Base-by-base conservation (phyloP, 2,329 filamentous ascomycete species). In the Fusarium euwallaceae region DNA sequence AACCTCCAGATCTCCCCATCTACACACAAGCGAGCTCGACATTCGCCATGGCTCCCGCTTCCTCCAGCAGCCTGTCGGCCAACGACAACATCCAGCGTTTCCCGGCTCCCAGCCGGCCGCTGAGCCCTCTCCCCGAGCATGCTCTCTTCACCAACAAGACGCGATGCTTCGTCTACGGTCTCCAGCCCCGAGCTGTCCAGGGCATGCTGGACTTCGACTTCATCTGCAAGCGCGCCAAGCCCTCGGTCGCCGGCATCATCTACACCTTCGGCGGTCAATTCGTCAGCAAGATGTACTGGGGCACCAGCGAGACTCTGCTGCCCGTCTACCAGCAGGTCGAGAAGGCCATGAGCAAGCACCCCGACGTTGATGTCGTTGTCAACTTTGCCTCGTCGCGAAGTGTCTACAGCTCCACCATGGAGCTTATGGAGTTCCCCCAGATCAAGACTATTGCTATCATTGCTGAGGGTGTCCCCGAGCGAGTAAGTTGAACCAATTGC, bases 231-330 rank as follows among this genome's bases (percentile, higher is more conserved):
- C 94, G 97, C 82, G 91, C 92, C 84, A 97, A 94, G 71, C 97
- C 97, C 76, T 99, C 97, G 69, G 97, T 99, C 69, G 97, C 97
- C 78, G 97, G 95, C 84, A 98, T 99, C 87, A 98, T 99, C 90
- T 99, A 99, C 90, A 98, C 97, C 80, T 99, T 99, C 83, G 97
- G 97, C 84, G 97, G 97, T 79, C 97, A 99, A 88, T 99, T 99
- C 92, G 97, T 99, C 84, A 98, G 95, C 92, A 99, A 99, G 93
- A 98, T 99, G 97, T 99, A 99, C 94, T 99, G 97, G 97, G 97
- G 97, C 83, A 99, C 97, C 83, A 98, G 95, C 88, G 97, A 99
- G 90, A 99, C 97, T 74, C 92, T 99, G 77, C 92, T 99, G 80
- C 97, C 97, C 75, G 97, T 99, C 84, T 99, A 99, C 91, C 96